Base-by-base conservation (phyloP, 2,329 filamentous ascomycete species). In the Sporothrix inflata region DNA sequence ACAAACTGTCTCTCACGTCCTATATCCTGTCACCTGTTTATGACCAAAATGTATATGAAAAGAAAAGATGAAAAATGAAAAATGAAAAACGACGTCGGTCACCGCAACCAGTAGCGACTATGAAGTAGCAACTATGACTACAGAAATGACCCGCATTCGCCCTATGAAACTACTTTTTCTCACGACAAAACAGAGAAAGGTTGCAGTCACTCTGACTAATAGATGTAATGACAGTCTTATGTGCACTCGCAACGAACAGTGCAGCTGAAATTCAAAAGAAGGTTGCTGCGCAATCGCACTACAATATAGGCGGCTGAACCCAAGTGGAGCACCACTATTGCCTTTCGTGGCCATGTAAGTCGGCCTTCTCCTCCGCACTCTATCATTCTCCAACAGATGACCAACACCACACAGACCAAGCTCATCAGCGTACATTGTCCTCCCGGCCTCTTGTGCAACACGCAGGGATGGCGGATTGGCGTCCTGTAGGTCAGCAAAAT, bases 261-360 rank as follows among this genome's bases (percentile, higher is more conserved):
- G 49, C 49, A 53, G n/a, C 49, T 53, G 49, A 53, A 53, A 24
- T 53, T 53, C 49, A 53, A 53, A 53, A 24, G 49, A 53, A n/a
- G 49, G 49, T 24, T 12, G 49, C 49, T 34, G 30, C 30, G 45
- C 16, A 21, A 51, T 27, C 45, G 27, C 65, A 27, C 45, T 67
- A 67, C 45, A 38, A 30, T 49, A 21, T 27, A 19, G 40, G 42
- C 24, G 11, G 42, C 38, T 27, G 38, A 42, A 40, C 40, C 12
- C 8, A n/a, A 45, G 60, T 19, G 60, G 40, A 40, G 60, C 38
- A 21, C 11, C 11, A 27, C 30, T 11, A 38, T 24, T 63, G 7
- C 34, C 47, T 30, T 47, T 63, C 11, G 60, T 60, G 60, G 60
- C 63, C 63, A 42, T 66, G 63, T 66, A 66, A 66, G 63, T 49